These are phyloP conservation scores for Ustilago lituana DNA, from an alignment of 1,284 basidiomycete species.

Conservation along the genomic window DNA sequence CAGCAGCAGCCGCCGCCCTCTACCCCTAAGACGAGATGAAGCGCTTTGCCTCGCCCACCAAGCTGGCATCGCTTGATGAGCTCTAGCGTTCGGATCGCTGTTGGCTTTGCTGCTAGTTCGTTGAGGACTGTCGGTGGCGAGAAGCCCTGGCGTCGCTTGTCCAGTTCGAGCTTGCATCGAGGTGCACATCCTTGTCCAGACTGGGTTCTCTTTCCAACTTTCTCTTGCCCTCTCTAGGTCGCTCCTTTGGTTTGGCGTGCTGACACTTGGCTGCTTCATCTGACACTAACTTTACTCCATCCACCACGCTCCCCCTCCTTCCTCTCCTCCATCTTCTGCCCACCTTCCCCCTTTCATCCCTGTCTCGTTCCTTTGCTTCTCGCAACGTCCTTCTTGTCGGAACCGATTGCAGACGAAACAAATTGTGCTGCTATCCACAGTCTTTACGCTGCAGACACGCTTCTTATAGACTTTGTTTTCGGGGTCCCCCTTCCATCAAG, in stretches of 20 bases:
- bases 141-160: background rate
- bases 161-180: background rate
- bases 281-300: background rate
- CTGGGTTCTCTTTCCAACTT: no score
- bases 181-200: background rate
- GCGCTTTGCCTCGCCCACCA: no score
- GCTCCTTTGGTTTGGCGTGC: background rate
- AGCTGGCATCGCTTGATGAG: no score
- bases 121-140: no score
- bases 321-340: background rate
- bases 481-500: background rate
- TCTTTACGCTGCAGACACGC: conserved; percentile 30
- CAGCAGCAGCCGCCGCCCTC: no score
- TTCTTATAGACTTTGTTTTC: conserved; percentile 6
- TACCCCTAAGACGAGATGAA: no score
- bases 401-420: conserved; percentile 11
- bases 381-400: conserved; percentile 5
- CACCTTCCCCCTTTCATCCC: background rate
- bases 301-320: conserved; percentile 4
- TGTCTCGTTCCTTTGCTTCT: background rate
- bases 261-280: background rate
- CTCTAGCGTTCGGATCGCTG: no score
- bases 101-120: no score
- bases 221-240: background rate
- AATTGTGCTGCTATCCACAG: conserved; percentile 24